These are phyloP conservation scores for Umbellularia californica DNA, from an alignment of 164 flowering plant species.

Conservation along the genomic window DNA sequence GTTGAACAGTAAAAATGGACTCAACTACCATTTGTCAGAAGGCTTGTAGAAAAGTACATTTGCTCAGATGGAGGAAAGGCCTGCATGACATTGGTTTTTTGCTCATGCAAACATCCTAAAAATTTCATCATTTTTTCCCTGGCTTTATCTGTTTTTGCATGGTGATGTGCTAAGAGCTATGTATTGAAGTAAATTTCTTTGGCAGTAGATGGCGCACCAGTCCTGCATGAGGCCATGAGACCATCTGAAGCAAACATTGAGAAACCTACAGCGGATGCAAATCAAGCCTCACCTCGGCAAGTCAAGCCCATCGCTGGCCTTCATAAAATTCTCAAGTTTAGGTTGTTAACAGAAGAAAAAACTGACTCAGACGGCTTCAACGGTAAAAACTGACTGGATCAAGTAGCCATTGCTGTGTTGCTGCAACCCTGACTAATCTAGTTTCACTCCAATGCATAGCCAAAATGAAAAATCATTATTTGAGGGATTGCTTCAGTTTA, in stretches of 20 bases:
- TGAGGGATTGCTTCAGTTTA: no score
- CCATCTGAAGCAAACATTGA: constrained; percentile 59
- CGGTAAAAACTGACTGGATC: not conserved
- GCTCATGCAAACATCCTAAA: no score
- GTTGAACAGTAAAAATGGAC: no score
- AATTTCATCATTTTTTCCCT: no score
- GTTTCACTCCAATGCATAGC: no score
- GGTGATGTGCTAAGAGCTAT: not conserved
- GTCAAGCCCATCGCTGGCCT: constrained; percentile 47
- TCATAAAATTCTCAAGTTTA: constrained; percentile 55
- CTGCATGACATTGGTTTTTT: no score
- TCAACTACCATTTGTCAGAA: no score
- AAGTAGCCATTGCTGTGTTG: not conserved
- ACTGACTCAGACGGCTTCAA: constrained; percentile 8
- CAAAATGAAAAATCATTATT: no score
- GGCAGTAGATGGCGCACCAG: constrained; percentile 37
- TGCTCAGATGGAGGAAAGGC: no score
- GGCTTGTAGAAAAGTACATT: no score
- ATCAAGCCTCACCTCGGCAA: constrained; percentile 44
- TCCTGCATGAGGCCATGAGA: constrained; percentile 52
- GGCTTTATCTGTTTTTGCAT: not conserved
- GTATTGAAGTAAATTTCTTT: not conserved
- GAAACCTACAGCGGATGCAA: constrained; percentile 38
- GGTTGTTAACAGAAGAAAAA: constrained; percentile 30
- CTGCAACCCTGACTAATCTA: no score